A percentile compares a stretch with the other conserved stretches of the same genome.
Evolutionary conservation across 2,329 filamentous ascomycete species (phyloP).

Genomic region (Massarina eburnea): DNA sequence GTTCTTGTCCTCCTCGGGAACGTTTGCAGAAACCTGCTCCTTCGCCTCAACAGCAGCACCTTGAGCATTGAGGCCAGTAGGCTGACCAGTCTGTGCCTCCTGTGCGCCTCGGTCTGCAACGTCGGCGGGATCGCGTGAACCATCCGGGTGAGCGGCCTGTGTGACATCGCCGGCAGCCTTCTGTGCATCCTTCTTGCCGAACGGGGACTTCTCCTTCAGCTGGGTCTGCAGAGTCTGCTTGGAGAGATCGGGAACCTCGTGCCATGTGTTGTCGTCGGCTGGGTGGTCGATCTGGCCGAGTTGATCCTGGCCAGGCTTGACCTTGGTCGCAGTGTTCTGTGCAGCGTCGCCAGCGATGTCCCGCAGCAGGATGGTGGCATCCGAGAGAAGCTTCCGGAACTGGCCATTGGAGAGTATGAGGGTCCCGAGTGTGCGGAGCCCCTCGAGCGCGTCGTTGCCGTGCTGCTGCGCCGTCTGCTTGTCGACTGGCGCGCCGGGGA

Average conservation of each 20-base stretch:
- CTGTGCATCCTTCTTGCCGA: conserved; percentile 58
- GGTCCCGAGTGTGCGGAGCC: conserved; percentile 82
- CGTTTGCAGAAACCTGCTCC: conserved; percentile 61
- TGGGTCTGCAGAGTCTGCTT: conserved; percentile 70
- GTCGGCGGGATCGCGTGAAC: conserved; percentile 57
- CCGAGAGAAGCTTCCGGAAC: conserved; percentile 84
- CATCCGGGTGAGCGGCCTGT: conserved; percentile 58
- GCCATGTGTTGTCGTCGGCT: conserved; percentile 91
- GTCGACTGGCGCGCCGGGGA: conserved; percentile 68
- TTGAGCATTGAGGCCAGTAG: conserved; percentile 56
- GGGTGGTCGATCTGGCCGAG: conserved; percentile 77
- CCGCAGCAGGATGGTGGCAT: conserved; percentile 77
- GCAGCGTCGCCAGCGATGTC: conserved; percentile 93
- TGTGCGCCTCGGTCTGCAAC: conserved; percentile 55
- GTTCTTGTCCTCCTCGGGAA: conserved; percentile 62
- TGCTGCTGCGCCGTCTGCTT: conserved; percentile 81
- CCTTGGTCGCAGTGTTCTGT: conserved; percentile 69
- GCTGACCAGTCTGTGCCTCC: conserved; percentile 51
- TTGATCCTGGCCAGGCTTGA: conserved; percentile 77
- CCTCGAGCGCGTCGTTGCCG: conserved; percentile 79
- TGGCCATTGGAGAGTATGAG: conserved; percentile 94
- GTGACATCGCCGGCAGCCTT: conserved; percentile 61
- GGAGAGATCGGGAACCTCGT: conserved; percentile 78
- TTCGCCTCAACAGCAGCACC: conserved; percentile 56
- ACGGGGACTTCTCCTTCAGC: conserved; percentile 60